Base-by-base conservation (phyloP, 2,329 filamentous ascomycete species). In the Xylogone sp. region DNA sequence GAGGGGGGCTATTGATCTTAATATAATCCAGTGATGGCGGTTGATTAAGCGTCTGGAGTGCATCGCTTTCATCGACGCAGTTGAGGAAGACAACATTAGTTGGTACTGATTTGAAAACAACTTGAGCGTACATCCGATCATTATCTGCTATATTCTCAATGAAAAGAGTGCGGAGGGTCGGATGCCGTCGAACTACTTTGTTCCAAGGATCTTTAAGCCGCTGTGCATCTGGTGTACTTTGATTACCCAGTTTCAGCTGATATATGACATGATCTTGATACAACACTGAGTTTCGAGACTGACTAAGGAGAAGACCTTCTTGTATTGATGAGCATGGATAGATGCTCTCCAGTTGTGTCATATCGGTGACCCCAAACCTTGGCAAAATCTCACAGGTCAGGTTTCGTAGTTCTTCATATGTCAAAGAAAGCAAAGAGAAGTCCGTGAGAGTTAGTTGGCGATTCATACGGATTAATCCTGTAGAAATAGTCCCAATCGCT, bases 311-410 rank as follows among this genome's bases (percentile, higher is more conserved):
- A 42, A 56, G 49, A 21, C 52, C 54, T 48, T 52, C 27, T 31
- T 56, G 54, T 46, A 54, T 50, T 27, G 54, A 49, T 9, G 52
- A 50, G 31, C 42, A 50, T 22, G 51, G 54, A 46, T 54, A 56
- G 27, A 51, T 45, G 27, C 50, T 46, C 42, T 54, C 52, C 3
- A 56, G 45, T 3, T 7, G 8, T 8, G 7, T 13, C 7, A 31
- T 31, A 13, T 31, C 27, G 8, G 7, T 13, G 13, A 50, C 21
- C 16, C 48, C 48, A 18, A 27, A 5, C 5, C 20, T 21, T 18
- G 18, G 48, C 16, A 46, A 21, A 8, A 7, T 7, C 8, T 31
- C 27, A 8, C 13, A 13, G 13, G 13, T 31, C 10, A 50, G 21
- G 4, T 19, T 27, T n/a, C 45, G 19, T 19, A 50, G 48, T 7